Conservation (phyloP, 2,329 filamentous ascomycete genomes). For the Fonsecaea nubica region DNA sequence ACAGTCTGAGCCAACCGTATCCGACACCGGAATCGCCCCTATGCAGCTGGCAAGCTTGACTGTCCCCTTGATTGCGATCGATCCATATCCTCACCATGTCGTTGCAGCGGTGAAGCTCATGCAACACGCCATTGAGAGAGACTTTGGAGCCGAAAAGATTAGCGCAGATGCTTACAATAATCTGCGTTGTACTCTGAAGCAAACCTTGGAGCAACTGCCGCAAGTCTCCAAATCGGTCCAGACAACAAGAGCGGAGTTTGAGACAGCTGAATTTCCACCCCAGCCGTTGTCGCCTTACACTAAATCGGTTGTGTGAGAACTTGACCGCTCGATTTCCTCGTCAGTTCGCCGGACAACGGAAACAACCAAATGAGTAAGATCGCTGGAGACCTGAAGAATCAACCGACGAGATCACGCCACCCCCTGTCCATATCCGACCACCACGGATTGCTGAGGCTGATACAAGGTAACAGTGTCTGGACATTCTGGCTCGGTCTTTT, state of each 20-base stretch:
- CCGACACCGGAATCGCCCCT: slow-evolving; percentile 6
- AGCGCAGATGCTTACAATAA: slow-evolving; percentile 38
- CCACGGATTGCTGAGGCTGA: neutral
- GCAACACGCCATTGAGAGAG: slow-evolving; percentile 42
- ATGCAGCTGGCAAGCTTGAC: slow-evolving; percentile 20
- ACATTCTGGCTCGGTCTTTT: neutral
- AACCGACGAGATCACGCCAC: neutral
- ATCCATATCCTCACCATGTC: slow-evolving; percentile 45
- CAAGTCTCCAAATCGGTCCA: slow-evolving; percentile 44
- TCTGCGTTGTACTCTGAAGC: slow-evolving; percentile 40
- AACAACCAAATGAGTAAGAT: neutral
- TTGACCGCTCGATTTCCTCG: neutral
- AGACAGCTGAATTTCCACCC: slow-evolving; percentile 15
- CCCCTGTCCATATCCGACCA: neutral
- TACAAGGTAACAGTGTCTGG: neutral
- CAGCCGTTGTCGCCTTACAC: slow-evolving; percentile 17
- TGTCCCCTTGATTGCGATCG: slow-evolving; percentile 43
- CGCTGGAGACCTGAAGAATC: neutral
- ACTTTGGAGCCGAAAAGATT: slow-evolving; percentile 40
- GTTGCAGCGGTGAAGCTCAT: slow-evolving; percentile 43
- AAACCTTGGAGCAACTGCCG: slow-evolving; percentile 42
- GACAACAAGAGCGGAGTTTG: slow-evolving; percentile 34
- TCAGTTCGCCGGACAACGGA: neutral
- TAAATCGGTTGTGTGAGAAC: neutral
- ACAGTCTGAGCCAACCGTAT: neutral